phyloP scores from a whole-genome alignment of 2,329 filamentous ascomycete species.

The Dactylellina parvicollis region DNA sequence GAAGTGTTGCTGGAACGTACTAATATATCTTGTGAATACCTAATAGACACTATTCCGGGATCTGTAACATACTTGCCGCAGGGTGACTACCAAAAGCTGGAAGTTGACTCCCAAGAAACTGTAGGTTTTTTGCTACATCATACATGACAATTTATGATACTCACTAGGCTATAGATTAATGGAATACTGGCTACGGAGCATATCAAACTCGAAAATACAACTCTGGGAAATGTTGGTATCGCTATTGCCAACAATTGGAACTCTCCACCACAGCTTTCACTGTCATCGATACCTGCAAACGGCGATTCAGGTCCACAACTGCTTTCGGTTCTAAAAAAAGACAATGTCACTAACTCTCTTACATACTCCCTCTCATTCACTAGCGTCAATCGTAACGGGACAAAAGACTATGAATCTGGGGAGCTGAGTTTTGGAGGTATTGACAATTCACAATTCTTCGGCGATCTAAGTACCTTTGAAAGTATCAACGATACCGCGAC shows the following conservation, averaged over 20 bases:
- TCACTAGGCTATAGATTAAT: constrained; percentile 28
- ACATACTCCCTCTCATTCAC: constrained; percentile 40
- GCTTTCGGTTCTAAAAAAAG: constrained; percentile 28
- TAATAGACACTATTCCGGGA: constrained; percentile 37
- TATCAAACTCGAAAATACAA: constrained; percentile 4
- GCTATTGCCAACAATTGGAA: constrained; percentile 32
- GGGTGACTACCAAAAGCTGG: constrained; percentile 17
- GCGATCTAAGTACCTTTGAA: constrained; percentile 21
- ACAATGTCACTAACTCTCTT: constrained; percentile 27
- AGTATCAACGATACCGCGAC: neutral
- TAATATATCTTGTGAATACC: neutral
- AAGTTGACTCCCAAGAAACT: constrained; percentile 9
- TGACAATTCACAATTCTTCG: constrained; percentile 36
- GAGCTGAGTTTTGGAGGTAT: constrained; percentile 38
- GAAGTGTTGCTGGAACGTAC: neutral
- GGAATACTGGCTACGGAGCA: constrained; percentile 27
- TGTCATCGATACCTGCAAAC: neutral
- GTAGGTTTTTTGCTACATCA: constrained; percentile 5
- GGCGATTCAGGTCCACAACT: constrained; percentile 32
- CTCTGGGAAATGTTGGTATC: constrained; percentile 31
- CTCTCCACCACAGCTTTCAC: constrained; percentile 35
- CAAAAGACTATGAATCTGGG: constrained; percentile 22
- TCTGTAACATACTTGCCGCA: constrained; percentile 37
- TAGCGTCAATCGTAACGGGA: constrained; percentile 12
- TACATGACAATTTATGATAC: neutral